phyloP scores from a whole-genome alignment of 345 rosid species.

The Euphorbia peplus region DNA sequence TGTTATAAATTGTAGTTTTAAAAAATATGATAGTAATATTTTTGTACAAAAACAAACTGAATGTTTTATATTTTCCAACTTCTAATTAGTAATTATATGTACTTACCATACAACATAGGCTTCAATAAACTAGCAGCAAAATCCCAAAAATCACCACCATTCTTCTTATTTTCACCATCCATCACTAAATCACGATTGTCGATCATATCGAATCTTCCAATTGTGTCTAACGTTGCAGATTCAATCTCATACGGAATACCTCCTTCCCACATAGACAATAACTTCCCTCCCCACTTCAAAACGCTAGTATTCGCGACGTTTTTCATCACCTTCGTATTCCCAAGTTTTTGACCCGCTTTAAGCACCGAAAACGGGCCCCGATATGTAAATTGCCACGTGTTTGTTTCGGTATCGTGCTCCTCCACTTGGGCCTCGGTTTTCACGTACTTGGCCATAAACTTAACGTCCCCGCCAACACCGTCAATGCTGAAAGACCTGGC shows the following conservation, averaged over 20 bases:
- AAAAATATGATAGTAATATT: too few relatives aligned
- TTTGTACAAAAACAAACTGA: too few relatives aligned
- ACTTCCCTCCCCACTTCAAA: slow-evolving; percentile 65
- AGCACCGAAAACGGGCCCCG: slow-evolving; percentile 86
- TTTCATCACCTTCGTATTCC: slow-evolving; percentile 90
- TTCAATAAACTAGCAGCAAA: slow-evolving; percentile 61
- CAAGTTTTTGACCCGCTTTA: slow-evolving; percentile 62
- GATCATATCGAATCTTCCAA: slow-evolving; percentile 49
- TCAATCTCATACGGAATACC: slow-evolving; percentile 86
- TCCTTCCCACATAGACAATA: slow-evolving; percentile 92
- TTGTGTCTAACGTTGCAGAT: slow-evolving; percentile 61
- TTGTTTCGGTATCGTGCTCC: slow-evolving; percentile 64
- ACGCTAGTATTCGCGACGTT: slow-evolving; percentile 93
- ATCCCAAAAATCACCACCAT: slow-evolving; percentile 37
- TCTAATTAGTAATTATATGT: too few relatives aligned
- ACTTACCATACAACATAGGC: slow-evolving; percentile 64
- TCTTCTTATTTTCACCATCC: slow-evolving; percentile 10
- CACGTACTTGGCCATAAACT: slow-evolving; percentile 77
- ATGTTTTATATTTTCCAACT: too few relatives aligned
- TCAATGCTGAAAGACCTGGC: slow-evolving; percentile 59
- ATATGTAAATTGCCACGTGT: slow-evolving; percentile 75
- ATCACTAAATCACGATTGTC: slow-evolving; percentile 28
- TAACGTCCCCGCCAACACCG: slow-evolving; percentile 39
- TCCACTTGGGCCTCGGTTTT: slow-evolving; percentile 78
- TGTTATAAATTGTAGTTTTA: too few relatives aligned